Evolutionary conservation across 73 alveolate species (phyloP).

Genomic region (Uronychia binucleata): DNA sequence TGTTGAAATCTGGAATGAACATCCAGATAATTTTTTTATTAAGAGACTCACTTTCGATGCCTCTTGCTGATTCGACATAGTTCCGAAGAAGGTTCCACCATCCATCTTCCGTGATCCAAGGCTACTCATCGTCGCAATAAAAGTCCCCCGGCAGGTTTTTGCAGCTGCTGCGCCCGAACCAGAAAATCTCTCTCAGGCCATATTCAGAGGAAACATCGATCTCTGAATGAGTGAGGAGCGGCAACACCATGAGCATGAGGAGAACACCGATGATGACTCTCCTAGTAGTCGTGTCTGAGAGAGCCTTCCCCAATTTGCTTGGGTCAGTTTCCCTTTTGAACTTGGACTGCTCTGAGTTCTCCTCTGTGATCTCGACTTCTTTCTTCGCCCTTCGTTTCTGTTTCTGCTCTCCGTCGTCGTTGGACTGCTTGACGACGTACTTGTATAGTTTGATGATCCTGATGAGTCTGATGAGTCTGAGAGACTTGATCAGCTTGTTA

Average conservation of each 20-base stretch:
- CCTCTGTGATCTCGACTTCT: conserved; percentile 3
- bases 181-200: conserved; percentile 70
- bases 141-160: conserved; percentile 18
- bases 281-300: conserved; percentile 78
- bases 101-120: conserved; percentile 54
- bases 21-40: conserved; percentile 51
- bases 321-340: conserved; percentile 43
- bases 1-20: conserved; percentile 50
- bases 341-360: conserved; percentile 22
- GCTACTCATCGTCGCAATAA: conserved; percentile 12
- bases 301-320: conserved; percentile 61
- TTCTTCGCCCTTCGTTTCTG: conserved; percentile 15
- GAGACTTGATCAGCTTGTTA: conserved; percentile 50
- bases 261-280: conserved; percentile 72
- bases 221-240: conserved; percentile 53
- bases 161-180: conserved; percentile 76
- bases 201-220: conserved; percentile 43
- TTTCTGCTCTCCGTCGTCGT: conserved; percentile 11
- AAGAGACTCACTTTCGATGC: conserved; percentile 31
- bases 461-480: conserved; percentile 69
- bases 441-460: conserved; percentile 75
- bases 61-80: conserved; percentile 24
- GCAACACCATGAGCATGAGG: conserved; percentile 71
- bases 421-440: conserved; percentile 53
- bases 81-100: conserved; percentile 60